Evolutionary conservation across 352 stramenopile species (phyloP).

Genomic region (Halophytophthora polymorphica): DNA sequence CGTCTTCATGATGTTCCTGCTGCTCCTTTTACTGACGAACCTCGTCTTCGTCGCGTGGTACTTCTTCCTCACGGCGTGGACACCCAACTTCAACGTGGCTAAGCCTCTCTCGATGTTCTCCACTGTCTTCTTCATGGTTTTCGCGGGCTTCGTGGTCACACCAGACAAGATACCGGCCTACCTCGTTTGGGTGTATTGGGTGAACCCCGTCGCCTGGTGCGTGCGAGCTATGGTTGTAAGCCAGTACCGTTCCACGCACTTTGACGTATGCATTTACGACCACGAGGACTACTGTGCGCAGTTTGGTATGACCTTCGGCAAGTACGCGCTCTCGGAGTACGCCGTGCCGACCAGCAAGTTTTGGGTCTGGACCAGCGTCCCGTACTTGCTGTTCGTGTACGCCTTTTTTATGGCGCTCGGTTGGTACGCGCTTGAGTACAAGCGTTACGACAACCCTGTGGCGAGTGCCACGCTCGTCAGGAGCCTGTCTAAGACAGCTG

Average conservation of each 20-base stretch:
- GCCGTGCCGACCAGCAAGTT: slow-evolving; percentile 10
- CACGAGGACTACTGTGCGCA: slow-evolving; percentile 12
- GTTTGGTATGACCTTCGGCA: slow-evolving; percentile 11
- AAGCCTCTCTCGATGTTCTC: slow-evolving; percentile 26
- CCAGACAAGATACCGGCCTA: slow-evolving; percentile 9
- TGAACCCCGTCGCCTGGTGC: slow-evolving; percentile 18
- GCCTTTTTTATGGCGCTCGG: slow-evolving; percentile 16
- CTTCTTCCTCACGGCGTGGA: slow-evolving; percentile 19
- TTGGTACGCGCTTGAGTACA: slow-evolving; percentile 21
- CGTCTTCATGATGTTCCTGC: slow-evolving; percentile 17
- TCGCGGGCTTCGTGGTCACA: slow-evolving; percentile 17
- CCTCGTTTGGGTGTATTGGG: slow-evolving; percentile 18
- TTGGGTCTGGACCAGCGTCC: slow-evolving; percentile 15
- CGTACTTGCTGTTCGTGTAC: slow-evolving; percentile 15
- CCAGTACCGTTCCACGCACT: slow-evolving; percentile 13
- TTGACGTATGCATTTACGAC: slow-evolving; percentile 12
- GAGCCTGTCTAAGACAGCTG: background rate
- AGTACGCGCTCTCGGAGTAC: slow-evolving; percentile 13
- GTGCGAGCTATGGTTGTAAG: slow-evolving; percentile 14
- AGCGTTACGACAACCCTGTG: slow-evolving; percentile 15
- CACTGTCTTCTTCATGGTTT: slow-evolving; percentile 12
- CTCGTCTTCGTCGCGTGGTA: slow-evolving; percentile 14
- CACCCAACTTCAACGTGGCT: slow-evolving; percentile 20
- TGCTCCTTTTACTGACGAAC: slow-evolving; percentile 16
- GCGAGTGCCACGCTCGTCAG: background rate